phyloP scores from a whole-genome alignment of 164 flowering plant species.

The Santalum album region DNA sequence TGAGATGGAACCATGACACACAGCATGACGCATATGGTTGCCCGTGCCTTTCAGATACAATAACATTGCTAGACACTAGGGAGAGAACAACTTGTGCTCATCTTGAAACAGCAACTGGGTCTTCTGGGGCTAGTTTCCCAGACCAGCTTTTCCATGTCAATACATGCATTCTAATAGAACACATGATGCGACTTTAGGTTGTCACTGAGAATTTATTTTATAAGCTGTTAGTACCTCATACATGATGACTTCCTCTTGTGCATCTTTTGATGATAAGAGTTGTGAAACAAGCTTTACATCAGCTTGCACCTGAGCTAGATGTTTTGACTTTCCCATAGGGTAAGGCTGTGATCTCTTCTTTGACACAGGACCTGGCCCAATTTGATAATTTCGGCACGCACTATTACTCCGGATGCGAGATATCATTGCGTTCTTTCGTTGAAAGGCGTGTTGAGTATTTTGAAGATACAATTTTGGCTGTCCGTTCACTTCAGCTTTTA shows the following conservation, averaged over 20 bases:
- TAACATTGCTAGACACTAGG: no score
- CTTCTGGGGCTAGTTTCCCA: no score
- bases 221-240: constrained; percentile 67
- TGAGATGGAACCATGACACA: no score
- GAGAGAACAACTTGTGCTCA: no score
- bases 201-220: no score
- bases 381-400: constrained; percentile 41
- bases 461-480: constrained; percentile 20
- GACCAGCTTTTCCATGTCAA: no score
- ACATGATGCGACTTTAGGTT: no score
- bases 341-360: constrained; percentile 31
- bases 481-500: constrained; percentile 31
- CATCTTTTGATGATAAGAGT: constrained; percentile 49
- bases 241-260: constrained; percentile 52
- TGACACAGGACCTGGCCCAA: constrained; percentile 26
- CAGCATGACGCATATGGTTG: no score
- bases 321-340: constrained; percentile 35
- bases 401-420: constrained; percentile 41
- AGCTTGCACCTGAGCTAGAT: constrained; percentile 35
- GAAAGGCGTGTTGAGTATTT: constrained; percentile 27
- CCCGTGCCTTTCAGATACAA: no score
- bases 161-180: no score
- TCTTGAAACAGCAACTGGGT: no score
- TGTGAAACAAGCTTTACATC: constrained; percentile 44
- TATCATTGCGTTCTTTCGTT: constrained; percentile 31